Evolutionary conservation across 345 rosid genomes (phyloP), one percentile per base, ranked within the genome.

Genomic region (Eucalyptus paniculata): DNA sequence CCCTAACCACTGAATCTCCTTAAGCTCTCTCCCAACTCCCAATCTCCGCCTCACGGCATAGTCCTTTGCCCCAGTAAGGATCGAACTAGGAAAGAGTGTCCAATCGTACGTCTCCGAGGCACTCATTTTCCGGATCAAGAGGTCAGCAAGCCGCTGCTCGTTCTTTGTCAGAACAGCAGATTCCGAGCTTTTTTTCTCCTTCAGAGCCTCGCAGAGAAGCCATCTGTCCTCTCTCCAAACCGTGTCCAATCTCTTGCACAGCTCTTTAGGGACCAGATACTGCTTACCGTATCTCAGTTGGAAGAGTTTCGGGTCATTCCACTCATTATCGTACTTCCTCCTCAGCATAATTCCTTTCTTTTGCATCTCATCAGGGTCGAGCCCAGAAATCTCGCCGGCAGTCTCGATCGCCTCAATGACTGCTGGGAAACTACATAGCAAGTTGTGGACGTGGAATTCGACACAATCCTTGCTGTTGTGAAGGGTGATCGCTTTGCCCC

Each of bases 1-100:
- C 51, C 99, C 99, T 87, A 96, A 90, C 99, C 99, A 97, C 62
- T 93, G 96, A 87, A 98, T 96, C 92, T 96, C 99, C 94, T 97
- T 98, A 65, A 92, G 94, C 93, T 97, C 94, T 42, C 92, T 92
- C 88, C 95, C 96, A 58, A 89, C 92, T 26, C 97, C 96, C 87
- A 97, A 37, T 87, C 99, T 88, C 85, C 96, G 85, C 92, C 96
- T 95, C 89, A 97, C 97, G 87, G 93, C 96, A 87, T 93, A 97
- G 91, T 98, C 97, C 80, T 94, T 94, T 7, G 94, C 93, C 56
- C 94, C 96, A 82, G 94, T 72, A 87, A 98, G 90, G 88, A 97
- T 92, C 19, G 96, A 95, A 89, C 95, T 93, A 11, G 98, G 96
- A 87, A 94, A 95, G 7, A 96, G 94, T 88, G 93, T 93, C 45